phyloP scores from a whole-genome alignment of 2,329 filamentous ascomycete genomes.

The Trichoderma oligosporum region DNA sequence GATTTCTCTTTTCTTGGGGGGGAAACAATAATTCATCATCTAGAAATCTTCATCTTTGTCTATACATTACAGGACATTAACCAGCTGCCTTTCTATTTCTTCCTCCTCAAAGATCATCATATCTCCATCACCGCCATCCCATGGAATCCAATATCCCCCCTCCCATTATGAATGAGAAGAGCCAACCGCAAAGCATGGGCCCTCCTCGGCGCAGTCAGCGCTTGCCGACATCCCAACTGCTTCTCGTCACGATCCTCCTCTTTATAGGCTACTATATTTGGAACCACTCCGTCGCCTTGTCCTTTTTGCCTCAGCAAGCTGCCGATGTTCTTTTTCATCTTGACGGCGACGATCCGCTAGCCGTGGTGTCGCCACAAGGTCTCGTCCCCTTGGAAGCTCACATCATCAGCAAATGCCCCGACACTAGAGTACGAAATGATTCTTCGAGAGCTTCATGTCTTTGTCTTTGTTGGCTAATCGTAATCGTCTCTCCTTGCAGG shows the following conservation, averaged over 20 bases:
- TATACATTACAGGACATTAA: no score
- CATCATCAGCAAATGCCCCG: slow-evolving; percentile 96
- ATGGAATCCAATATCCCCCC: no score
- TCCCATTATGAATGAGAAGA: slow-evolving; percentile 33
- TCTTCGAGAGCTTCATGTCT: not conserved
- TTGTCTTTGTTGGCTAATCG: not conserved
- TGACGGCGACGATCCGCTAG: slow-evolving; percentile 5
- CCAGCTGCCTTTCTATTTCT: no score
- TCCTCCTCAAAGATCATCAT: no score
- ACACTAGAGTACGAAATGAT: slow-evolving; percentile 58
- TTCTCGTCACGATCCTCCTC: slow-evolving; percentile 25
- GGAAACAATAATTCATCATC: no score
- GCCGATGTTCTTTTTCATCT: not conserved
- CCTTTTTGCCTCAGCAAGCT: not conserved
- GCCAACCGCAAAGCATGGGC: slow-evolving; percentile 22
- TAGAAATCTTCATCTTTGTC: no score
- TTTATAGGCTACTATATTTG: slow-evolving; percentile 24
- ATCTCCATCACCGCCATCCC: not conserved
- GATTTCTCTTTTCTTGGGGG: not conserved
- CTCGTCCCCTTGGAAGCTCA: slow-evolving; percentile 83
- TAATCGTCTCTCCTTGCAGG: slow-evolving; percentile 36
- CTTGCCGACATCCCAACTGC: slow-evolving; percentile 22
- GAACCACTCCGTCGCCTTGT: slow-evolving; percentile 18
- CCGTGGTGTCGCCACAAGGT: slow-evolving; percentile 15
- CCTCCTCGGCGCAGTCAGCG: slow-evolving; percentile 2